Evolutionary conservation across 495 filamentous ascomycete genomes (phyloP), one percentile per base, ranked within the genome.

Genomic region (Penicillium nucicola): DNA sequence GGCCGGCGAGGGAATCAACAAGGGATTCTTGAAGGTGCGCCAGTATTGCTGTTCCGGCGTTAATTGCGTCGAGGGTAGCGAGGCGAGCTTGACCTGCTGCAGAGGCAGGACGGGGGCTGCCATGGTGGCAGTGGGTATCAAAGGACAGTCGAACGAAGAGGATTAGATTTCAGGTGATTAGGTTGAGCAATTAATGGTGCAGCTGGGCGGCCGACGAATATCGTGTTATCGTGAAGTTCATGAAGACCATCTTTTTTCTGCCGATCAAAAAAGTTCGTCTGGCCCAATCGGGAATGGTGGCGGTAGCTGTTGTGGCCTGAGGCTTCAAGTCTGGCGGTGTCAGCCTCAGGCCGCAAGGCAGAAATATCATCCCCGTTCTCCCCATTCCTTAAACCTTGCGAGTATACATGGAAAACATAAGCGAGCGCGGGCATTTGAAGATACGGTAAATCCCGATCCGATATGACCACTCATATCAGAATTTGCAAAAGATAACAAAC

Each of bases 21-120:
- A 84, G 28, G 90, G 86, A 37, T 92, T 92, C 68, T 85, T 88
- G 77, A 98, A 98, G 31, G 84, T 85, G 56, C 84, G 84, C 90
- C 93, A 99, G 77, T 97, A 97, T 56, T 84, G 79, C 70, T 97
- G 91, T 73, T 99, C 93, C 38, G 92, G 83, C 4, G 91, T 95
- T 39, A 77, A 54, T 34, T 60, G 66, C 50, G 71, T 73, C 46
- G 74, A 75, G 22, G 74, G 74, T 56, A 75, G 60, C 55, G 70
- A 67, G 44, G 92, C 85, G 55, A 95, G 83, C 79, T 91, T 93
- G 66, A 95, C 71, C 62, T 84, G 86, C 65, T 85, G 86, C 48
- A 96, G 75, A 54, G 88, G 86, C 60, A 84, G 80, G 53, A 97
- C 87, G 67, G 89, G 84, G 51, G 90, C 88, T 54, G 93, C 92